These are phyloP conservation scores for Metrosideros polymorpha DNA, from an alignment of 441 rosid species.

Conservation along the genomic window DNA sequence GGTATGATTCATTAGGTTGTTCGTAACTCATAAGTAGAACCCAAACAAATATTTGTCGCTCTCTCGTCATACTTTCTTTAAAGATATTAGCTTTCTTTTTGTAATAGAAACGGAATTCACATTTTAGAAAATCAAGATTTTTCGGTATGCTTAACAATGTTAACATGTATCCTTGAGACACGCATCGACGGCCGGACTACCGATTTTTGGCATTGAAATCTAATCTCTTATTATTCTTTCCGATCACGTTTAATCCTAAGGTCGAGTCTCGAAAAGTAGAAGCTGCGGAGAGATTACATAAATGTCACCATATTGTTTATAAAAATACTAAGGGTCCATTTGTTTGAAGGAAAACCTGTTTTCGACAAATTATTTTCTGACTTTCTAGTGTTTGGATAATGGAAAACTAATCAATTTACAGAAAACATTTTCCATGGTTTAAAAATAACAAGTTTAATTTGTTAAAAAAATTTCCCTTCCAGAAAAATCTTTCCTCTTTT, in stretches of 20 bases:
- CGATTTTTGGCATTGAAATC: background rate
- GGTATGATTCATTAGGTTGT: background rate
- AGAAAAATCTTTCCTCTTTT: no score
- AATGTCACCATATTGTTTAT: background rate
- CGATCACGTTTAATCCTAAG: background rate
- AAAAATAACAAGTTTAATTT: no score
- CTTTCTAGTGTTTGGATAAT: no score
- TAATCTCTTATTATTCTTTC: background rate
- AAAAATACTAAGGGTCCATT: background rate
- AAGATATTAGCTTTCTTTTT: background rate
- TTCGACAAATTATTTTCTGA: no score
- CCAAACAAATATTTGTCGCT: background rate
- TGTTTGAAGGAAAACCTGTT: no score
- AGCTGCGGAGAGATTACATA: background rate
- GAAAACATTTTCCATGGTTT: no score
- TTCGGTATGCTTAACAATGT: background rate
- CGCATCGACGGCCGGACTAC: fast-evolving
- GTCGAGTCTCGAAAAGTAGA: background rate
- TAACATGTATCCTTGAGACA: no score
- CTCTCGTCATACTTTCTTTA: background rate
- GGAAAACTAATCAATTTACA: no score
- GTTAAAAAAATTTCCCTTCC: no score
- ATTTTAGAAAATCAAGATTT: background rate
- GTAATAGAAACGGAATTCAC: background rate
- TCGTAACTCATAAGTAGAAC: background rate